phyloP scores from a whole-genome alignment of 495 filamentous ascomycete species.

The Apodospora peruviana region DNA sequence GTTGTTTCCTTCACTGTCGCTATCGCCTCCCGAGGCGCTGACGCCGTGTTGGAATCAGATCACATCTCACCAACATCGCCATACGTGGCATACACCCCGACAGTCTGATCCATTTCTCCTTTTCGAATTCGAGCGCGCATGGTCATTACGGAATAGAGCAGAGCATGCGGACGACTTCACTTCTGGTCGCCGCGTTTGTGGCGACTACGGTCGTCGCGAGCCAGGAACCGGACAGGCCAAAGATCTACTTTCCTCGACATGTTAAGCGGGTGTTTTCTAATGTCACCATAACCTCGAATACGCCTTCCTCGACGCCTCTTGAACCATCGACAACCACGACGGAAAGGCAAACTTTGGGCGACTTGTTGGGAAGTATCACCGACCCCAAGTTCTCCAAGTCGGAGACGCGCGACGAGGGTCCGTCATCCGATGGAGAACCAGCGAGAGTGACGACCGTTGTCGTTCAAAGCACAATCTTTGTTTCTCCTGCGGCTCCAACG shows the following conservation, averaged over 20 bases:
- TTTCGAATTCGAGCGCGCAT: conserved; percentile 9
- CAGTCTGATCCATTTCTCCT: not conserved
- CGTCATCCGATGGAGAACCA: not conserved
- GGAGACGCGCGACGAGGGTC: not conserved
- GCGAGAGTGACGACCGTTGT: conserved; percentile 19
- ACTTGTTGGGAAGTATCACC: conserved; percentile 20
- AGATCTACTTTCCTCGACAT: conserved; percentile 55
- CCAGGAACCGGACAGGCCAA: conserved; percentile 40
- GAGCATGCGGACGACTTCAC: conserved; percentile 44
- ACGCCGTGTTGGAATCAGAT: conserved; percentile 23
- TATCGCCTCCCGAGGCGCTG: conserved; percentile 23
- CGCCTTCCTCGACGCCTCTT: not conserved
- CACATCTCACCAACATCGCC: not conserved
- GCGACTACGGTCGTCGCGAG: conserved; percentile 44
- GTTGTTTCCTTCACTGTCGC: conserved; percentile 8
- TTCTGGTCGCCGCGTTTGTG: conserved; percentile 47
- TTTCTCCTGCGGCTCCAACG: conserved; percentile 5
- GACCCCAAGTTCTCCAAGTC: conserved; percentile 4
- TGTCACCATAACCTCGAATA: conserved; percentile 31
- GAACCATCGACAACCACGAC: conserved; percentile 5
- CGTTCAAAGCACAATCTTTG: conserved; percentile 20
- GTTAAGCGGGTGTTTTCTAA: conserved; percentile 53
- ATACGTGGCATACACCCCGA: not conserved
- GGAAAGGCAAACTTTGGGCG: conserved; percentile 27
- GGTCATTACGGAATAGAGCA: conserved; percentile 12